These are phyloP conservation scores for Ascosphaera apis DNA, from an alignment of 2,329 filamentous ascomycete species.

Conservation along the genomic window DNA sequence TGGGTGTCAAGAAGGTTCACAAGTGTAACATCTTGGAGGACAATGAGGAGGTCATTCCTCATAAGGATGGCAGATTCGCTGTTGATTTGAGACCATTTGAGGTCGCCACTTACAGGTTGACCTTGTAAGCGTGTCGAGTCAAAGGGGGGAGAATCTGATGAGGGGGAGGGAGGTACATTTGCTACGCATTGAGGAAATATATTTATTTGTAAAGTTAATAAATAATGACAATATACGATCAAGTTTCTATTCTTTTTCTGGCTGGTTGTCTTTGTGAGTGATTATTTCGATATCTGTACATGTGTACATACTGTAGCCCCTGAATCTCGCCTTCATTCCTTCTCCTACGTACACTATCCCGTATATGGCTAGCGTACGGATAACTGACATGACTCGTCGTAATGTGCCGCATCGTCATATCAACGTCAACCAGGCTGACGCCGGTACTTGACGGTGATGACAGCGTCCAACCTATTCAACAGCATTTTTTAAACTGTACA, in stretches of 20 bases:
- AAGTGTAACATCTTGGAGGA: conserved; percentile 84
- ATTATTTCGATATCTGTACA: too few species aligned
- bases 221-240: too few species aligned
- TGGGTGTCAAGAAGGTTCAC: conserved; percentile 51
- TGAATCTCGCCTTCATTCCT: too few species aligned
- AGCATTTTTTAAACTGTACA: too few species aligned
- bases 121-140: conserved; percentile 16
- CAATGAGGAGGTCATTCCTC: conserved; percentile 42
- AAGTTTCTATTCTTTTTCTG: too few species aligned
- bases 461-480: not conserved
- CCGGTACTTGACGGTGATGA: not conserved
- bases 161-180: not conserved
- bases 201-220: not conserved
- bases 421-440: not conserved
- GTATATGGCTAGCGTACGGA: not conserved
- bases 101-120: conserved; percentile 56
- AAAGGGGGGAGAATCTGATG: not conserved
- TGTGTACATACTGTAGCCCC: too few species aligned
- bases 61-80: conserved; percentile 18
- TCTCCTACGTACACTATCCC: not conserved
- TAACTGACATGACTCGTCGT: not conserved
- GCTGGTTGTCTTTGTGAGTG: too few species aligned
- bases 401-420: not conserved
- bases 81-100: conserved; percentile 60
- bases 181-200: not conserved